Percentiles rank a stretch among this genome's conserved stretches.
Conservation (phyloP, 139 green algal species). For the Limnomonas spitsbergensis region DNA sequence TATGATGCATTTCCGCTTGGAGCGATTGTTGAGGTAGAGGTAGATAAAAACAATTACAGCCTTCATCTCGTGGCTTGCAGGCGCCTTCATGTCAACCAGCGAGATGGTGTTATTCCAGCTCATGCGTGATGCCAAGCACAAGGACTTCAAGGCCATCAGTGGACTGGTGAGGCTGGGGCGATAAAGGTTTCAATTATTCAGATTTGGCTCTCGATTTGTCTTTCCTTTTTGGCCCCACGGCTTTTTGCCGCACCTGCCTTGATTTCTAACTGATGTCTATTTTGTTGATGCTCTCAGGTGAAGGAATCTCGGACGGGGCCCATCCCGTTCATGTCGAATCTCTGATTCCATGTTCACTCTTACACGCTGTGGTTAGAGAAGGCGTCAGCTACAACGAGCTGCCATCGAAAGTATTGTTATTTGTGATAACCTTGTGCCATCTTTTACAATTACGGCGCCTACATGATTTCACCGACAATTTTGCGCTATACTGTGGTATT, state of each 20-base stretch:
- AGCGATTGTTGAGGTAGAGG: no score
- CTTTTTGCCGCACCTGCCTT: not conserved
- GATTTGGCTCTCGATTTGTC: not conserved
- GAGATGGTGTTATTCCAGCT: slow-evolving; percentile 79
- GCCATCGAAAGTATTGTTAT: no score
- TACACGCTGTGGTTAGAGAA: no score
- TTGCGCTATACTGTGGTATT: no score
- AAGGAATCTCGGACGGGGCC: slow-evolving; percentile 1
- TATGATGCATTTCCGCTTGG: no score
- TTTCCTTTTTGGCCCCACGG: no score
- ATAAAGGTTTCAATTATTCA: not conserved
- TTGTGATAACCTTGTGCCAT: no score
- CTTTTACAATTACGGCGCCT: no score
- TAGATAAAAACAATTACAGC: no score
- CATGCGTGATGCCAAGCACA: slow-evolving; percentile 52
- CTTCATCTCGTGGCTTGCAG: no score
- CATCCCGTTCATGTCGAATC: slow-evolving; percentile 1
- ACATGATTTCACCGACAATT: no score
- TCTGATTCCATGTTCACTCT: slow-evolving; percentile 4
- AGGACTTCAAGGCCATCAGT: slow-evolving; percentile 69
- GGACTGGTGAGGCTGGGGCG: slow-evolving; percentile 26
- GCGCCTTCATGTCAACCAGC: slow-evolving; percentile 41
- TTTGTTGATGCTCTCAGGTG: not conserved
- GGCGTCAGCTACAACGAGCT: no score
- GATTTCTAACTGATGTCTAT: not conserved